phyloP scores from a whole-genome alignment of 345 rosid species.

The Geranium rotundifolium region DNA sequence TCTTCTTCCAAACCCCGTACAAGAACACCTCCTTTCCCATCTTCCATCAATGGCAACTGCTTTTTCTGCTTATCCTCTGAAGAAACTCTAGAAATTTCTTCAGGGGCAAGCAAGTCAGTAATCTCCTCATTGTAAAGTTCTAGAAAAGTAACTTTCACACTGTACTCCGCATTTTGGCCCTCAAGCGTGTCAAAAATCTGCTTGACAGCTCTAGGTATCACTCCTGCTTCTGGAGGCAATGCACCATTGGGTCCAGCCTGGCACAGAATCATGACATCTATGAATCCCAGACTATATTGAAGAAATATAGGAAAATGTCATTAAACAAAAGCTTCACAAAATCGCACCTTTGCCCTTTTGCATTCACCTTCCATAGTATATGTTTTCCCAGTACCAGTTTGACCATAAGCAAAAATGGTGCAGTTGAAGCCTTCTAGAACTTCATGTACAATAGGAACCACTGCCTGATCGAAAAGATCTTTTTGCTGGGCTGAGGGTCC shows the following conservation, averaged over 20 bases:
- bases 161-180: slow-evolving; percentile 93
- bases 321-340: no score
- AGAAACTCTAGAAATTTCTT: slow-evolving; percentile 61
- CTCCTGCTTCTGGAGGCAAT: slow-evolving; percentile 93
- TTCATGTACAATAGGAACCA: slow-evolving; percentile 87
- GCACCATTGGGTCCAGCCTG: slow-evolving; percentile 77
- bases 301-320: no score
- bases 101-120: slow-evolving; percentile 94
- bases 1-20: slow-evolving; percentile 97
- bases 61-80: slow-evolving; percentile 88
- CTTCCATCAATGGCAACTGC: slow-evolving; percentile 95
- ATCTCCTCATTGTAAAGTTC: slow-evolving; percentile 96
- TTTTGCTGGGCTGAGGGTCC: slow-evolving; percentile 87
- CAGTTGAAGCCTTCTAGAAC: slow-evolving; percentile 97
- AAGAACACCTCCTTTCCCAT: slow-evolving; percentile 98
- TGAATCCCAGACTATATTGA: no score
- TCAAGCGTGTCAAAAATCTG: slow-evolving; percentile 97
- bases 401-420: slow-evolving; percentile 97
- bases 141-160: slow-evolving; percentile 95
- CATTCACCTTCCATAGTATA: slow-evolving; percentile 99
- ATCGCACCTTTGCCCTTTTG: slow-evolving; percentile 66
- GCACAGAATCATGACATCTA: slow-evolving; percentile 5
- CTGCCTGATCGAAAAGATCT: slow-evolving; percentile 86
- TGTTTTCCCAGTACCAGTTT: slow-evolving; percentile 98
- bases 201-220: slow-evolving; percentile 89